These are phyloP conservation scores for Casuarina equisetifolia DNA, from an alignment of 306 rosid genomes.

Conservation along the genomic window DNA sequence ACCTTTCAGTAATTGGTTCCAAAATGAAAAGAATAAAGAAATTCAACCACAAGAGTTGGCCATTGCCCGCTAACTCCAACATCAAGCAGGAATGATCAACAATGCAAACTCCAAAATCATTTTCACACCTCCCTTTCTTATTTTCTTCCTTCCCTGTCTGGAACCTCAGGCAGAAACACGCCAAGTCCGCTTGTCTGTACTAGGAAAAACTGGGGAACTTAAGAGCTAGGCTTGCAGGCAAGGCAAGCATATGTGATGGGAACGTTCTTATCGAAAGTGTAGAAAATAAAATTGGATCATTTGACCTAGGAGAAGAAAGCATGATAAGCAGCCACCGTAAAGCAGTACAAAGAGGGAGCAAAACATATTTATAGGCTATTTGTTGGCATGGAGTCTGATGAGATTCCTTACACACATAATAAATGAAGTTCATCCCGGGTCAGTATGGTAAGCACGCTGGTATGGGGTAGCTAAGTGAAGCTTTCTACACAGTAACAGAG, in stretches of 20 bases:
- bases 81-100: neutral
- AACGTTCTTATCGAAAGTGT: neutral
- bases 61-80: neutral
- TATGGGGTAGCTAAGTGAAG: neutral
- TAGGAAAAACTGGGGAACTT: neutral
- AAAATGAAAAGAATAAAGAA: neutral
- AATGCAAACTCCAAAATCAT: neutral
- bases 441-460: neutral
- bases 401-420: neutral
- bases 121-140: neutral
- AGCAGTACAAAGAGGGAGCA: neutral
- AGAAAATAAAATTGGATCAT: neutral
- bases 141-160: neutral
- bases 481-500: neutral
- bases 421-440: neutral
- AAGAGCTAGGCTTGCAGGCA: neutral
- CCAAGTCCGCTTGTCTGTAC: neutral
- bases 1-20: neutral
- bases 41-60: neutral
- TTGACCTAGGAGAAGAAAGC: neutral
- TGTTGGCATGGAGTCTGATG: neutral
- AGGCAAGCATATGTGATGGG: neutral
- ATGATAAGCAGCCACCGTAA: neutral
- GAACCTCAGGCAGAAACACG: too few relatives aligned
- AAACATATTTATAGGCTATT: neutral